Conservation (phyloP, 176 grass and related monocot genomes). For the Triticum monococcum region DNA sequence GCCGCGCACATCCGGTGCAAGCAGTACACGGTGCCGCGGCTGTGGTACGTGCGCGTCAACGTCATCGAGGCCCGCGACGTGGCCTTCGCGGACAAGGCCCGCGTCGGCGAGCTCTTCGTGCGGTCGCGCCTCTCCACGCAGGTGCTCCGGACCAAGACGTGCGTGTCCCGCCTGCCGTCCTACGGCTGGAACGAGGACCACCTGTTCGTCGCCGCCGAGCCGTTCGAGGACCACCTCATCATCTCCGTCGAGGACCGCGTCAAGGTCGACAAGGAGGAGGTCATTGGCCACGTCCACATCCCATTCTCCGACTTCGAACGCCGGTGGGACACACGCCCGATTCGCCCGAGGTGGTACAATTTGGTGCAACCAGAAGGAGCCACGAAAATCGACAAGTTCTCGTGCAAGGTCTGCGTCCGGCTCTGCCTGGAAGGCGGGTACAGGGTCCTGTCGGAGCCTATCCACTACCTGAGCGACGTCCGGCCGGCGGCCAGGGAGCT, state of each 20-base stretch:
- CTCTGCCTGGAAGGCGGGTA: constrained; percentile 59
- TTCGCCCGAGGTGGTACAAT: constrained; percentile 49
- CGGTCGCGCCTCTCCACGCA: constrained; percentile 30
- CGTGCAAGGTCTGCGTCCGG: constrained; percentile 27
- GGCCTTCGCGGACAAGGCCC: constrained; percentile 40
- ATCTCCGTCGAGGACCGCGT: constrained; percentile 60
- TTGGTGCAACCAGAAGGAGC: constrained; percentile 47
- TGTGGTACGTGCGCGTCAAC: constrained; percentile 71
- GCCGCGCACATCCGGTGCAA: constrained; percentile 56
- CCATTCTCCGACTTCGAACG: constrained; percentile 47
- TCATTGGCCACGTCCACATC: constrained; percentile 49
- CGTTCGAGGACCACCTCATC: constrained; percentile 53
- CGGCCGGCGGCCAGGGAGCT: constrained; percentile 56
- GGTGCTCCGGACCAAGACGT: constrained; percentile 36
- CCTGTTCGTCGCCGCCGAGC: constrained; percentile 64
- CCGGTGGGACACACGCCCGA: constrained; percentile 40
- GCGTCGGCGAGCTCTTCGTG: constrained; percentile 55
- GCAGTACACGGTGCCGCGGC: constrained; percentile 63
- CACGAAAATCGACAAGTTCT: constrained; percentile 48
- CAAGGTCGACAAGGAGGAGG: constrained; percentile 55
- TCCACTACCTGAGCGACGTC: constrained; percentile 65
- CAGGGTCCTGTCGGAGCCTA: constrained; percentile 47
- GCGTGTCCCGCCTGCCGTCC: constrained; percentile 31
- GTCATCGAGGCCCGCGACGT: constrained; percentile 51
- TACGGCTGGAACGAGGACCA: constrained; percentile 63